phyloP scores from a whole-genome alignment of 176 grass and related monocot species.

The Olyra latifolia region DNA sequence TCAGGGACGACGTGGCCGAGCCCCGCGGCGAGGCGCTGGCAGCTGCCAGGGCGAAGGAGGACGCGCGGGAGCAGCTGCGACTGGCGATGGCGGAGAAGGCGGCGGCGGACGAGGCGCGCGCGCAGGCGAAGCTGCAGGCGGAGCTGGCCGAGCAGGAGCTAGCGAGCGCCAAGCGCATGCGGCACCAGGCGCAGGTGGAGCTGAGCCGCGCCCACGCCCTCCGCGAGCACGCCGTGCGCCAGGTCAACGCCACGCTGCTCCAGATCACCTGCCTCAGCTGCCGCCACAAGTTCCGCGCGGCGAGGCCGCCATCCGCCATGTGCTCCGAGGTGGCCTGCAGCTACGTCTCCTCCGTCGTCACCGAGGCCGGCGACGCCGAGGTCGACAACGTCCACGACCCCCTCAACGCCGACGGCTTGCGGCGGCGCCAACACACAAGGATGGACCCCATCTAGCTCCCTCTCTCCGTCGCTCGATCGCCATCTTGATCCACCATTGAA shows the following conservation, averaged over 20 bases:
- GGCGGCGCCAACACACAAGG: conserved; percentile 23
- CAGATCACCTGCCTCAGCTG: conserved; percentile 86
- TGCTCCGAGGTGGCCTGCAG: conserved; percentile 57
- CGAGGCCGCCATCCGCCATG: background rate
- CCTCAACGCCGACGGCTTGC: conserved; percentile 15
- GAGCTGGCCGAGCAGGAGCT: conserved; percentile 91
- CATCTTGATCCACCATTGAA: conserved; percentile 24
- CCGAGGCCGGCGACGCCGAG: conserved; percentile 55
- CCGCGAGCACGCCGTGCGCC: conserved; percentile 70
- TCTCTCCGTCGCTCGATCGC: background rate
- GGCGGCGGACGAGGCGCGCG: conserved; percentile 60
- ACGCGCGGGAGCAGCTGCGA: conserved; percentile 40
- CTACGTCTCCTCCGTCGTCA: conserved; percentile 67
- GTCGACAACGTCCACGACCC: conserved; percentile 25
- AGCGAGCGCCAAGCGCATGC: conserved; percentile 66
- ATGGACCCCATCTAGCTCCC: conserved; percentile 33
- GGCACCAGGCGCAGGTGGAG: conserved; percentile 81
- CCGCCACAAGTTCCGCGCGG: conserved; percentile 65
- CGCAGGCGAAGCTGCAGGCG: conserved; percentile 66
- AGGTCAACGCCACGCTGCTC: conserved; percentile 70
- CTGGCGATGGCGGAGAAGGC: conserved; percentile 60
- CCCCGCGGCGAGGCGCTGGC: background rate
- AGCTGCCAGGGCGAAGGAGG: conserved; percentile 9
- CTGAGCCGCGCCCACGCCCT: conserved; percentile 79
- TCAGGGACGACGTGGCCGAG: background rate